Conservation (phyloP, 2,329 filamentous ascomycete species). For the Xylaria polymorpha region DNA sequence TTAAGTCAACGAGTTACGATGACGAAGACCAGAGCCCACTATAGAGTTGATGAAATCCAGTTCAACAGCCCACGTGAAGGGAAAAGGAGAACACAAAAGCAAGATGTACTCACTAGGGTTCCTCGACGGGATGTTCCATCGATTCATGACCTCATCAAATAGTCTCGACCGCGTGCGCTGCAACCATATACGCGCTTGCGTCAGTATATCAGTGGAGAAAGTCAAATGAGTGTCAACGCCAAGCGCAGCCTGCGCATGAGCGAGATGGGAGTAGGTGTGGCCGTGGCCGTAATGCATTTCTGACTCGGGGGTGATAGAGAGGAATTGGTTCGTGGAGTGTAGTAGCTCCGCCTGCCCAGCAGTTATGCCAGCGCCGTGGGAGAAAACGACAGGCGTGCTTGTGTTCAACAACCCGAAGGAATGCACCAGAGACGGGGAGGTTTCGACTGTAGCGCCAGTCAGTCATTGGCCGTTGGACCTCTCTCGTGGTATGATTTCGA, state of each 20-base stretch:
- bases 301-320: conserved; percentile 69
- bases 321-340: conserved; percentile 61
- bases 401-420: conserved; percentile 56
- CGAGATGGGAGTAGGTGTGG: conserved; percentile 56
- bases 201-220: conserved; percentile 62
- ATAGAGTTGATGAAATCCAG: background rate
- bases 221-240: conserved; percentile 67
- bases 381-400: conserved; percentile 62
- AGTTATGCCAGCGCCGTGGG: conserved; percentile 61
- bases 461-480: conserved; percentile 1
- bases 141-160: conserved; percentile 54
- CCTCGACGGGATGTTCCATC: conserved; percentile 57
- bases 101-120: conserved; percentile 57
- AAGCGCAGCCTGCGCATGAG: conserved; percentile 63
- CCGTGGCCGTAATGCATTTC: conserved; percentile 69
- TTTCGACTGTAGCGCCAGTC: conserved; percentile 41
- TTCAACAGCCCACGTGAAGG: background rate
- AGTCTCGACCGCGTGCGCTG: conserved; percentile 57
- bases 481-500: no score
- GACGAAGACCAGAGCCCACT: background rate
- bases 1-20: background rate
- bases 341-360: conserved; percentile 56
- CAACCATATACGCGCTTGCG: conserved; percentile 66
- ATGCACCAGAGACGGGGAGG: conserved; percentile 55
- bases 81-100: background rate